A percentile compares a stretch with the other conserved stretches of the same genome.
These are phyloP conservation scores for Boletus pseudo-olivaceus DNA, from an alignment of 768 basidiomycete genomes.

Conservation along the genomic window DNA sequence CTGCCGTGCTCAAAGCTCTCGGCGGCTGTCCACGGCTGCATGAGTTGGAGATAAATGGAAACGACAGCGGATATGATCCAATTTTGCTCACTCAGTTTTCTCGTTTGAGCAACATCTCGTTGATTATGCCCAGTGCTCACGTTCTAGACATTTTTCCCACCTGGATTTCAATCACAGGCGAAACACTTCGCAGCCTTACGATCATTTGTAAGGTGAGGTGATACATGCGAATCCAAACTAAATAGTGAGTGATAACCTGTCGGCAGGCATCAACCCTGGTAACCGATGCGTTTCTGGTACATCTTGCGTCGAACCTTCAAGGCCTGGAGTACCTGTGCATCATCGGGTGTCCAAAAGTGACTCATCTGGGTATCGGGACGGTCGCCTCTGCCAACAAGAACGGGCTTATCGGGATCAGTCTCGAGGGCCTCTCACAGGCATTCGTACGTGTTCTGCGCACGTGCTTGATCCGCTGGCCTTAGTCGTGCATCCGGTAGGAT, in stretches of 20 bases:
- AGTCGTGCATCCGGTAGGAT: conserved; percentile 39
- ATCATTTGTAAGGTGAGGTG: conserved; percentile 64
- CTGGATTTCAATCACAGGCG: conserved; percentile 48
- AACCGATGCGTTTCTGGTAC: conserved; percentile 52
- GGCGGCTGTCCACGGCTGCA: conserved; percentile 38
- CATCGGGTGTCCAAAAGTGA: conserved; percentile 67
- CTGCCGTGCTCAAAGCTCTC: conserved; percentile 55
- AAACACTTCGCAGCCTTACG: conserved; percentile 53
- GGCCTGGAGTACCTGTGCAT: conserved; percentile 57
- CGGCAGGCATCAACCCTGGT: conserved; percentile 52
- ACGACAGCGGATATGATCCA: conserved; percentile 48
- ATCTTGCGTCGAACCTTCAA: conserved; percentile 46
- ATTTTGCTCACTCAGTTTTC: conserved; percentile 46
- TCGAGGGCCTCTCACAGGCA: conserved; percentile 59
- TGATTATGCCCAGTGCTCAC: conserved; percentile 69
- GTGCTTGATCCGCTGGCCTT: not conserved
- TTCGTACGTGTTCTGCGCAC: conserved; percentile 44
- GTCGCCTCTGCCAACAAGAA: conserved; percentile 42
- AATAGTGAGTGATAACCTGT: not conserved
- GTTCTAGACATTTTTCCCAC: conserved; percentile 47
- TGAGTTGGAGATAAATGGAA: conserved; percentile 72
- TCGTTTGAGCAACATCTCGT: conserved; percentile 50
- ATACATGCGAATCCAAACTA: not conserved
- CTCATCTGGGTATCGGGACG: conserved; percentile 53
- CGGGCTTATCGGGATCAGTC: conserved; percentile 51